Percentiles rank a stretch among this genome's conserved stretches.
Evolutionary conservation across 2,329 filamentous ascomycete genomes (phyloP).

Genomic region (Cercospora beticola): DNA sequence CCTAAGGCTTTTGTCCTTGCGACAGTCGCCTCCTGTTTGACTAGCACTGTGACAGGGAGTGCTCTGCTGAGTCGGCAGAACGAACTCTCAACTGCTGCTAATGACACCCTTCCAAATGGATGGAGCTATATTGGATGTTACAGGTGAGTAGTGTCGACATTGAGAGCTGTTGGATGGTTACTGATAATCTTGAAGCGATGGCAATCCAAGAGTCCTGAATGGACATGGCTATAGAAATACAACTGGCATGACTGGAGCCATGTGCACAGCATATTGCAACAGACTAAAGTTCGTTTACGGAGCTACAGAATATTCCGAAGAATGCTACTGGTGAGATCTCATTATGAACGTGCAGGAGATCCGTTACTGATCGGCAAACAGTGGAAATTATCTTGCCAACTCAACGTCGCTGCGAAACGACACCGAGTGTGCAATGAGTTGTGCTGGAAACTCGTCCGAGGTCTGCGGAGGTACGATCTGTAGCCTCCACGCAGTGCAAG

Average conservation of each 20-base stretch:
- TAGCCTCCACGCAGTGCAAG: not conserved
- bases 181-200: constrained; percentile 21
- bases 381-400: constrained; percentile 28
- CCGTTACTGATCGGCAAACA: not conserved
- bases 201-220: constrained; percentile 19
- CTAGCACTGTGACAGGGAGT: not conserved
- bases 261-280: constrained; percentile 25
- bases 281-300: constrained; percentile 29
- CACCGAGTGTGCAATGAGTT: constrained; percentile 33
- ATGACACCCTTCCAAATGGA: constrained; percentile 21
- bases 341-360: not conserved
- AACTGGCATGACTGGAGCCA: constrained; percentile 26
- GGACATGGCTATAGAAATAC: constrained; percentile 17
- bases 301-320: constrained; percentile 28
- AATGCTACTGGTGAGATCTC: constrained; percentile 11
- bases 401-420: constrained; percentile 25
- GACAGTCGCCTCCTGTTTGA: not conserved
- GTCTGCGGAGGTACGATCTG: constrained; percentile 30
- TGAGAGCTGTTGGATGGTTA: not conserved
- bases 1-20: not conserved
- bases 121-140: constrained; percentile 31
- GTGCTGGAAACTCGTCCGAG: constrained; percentile 33
- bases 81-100: constrained; percentile 18
- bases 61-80: constrained; percentile 4
- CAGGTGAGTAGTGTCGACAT: constrained; percentile 14